Conservation (phyloP, 352 stramenopile genomes). For the Poterioochromonas sp. region DNA sequence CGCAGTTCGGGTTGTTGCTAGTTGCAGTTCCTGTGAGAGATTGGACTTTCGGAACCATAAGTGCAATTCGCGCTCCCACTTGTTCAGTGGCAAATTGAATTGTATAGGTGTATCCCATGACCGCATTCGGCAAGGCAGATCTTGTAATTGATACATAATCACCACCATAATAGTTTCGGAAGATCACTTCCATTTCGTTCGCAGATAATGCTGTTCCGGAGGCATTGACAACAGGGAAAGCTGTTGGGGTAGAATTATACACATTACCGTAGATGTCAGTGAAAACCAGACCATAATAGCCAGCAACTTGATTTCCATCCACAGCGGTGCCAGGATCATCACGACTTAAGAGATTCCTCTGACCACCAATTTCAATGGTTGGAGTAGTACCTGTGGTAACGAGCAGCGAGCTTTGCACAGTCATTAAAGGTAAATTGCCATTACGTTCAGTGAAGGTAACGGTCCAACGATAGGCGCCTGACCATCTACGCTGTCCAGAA, state of each 20-base stretch:
- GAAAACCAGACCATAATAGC: constrained; percentile 58
- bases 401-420: constrained; percentile 37
- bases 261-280: background rate
- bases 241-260: background rate
- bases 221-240: constrained; percentile 37
- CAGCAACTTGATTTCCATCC: constrained; percentile 78
- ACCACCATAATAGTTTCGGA: constrained; percentile 28
- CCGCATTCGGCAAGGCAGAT: constrained; percentile 48
- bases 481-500: constrained; percentile 70
- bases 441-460: constrained; percentile 70
- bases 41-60: constrained; percentile 43
- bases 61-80: constrained; percentile 70
- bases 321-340: constrained; percentile 54
- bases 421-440: constrained; percentile 71
- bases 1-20: background rate
- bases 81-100: constrained; percentile 58
- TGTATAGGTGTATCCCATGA: constrained; percentile 60
- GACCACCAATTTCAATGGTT: constrained; percentile 11
- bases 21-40: constrained; percentile 47
- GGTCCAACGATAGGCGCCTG: constrained; percentile 80
- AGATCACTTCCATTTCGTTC: constrained; percentile 28
- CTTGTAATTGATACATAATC: constrained; percentile 50
- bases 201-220: constrained; percentile 26
- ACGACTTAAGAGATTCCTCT: background rate
- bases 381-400: constrained; percentile 37